Conservation (phyloP, 441 rosid genomes). For the Eutrema salsugineum region DNA sequence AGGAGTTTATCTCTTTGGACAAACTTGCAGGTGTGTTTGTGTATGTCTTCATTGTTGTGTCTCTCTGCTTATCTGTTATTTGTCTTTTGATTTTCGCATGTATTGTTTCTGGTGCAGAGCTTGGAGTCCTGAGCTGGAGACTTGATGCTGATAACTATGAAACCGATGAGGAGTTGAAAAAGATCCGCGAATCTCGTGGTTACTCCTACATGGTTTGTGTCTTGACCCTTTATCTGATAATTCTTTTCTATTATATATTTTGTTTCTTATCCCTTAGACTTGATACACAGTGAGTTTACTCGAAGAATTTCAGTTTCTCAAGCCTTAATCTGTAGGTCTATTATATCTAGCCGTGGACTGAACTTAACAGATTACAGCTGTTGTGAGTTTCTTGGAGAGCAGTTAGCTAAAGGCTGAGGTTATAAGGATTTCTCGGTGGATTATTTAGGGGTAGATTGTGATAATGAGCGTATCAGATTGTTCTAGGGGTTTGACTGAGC, state of each 20-base stretch:
- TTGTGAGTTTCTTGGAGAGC: not conserved
- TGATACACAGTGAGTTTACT: not conserved
- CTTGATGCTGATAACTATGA: constrained; percentile 89
- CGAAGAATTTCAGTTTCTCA: not conserved
- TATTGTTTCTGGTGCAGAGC: constrained; percentile 11
- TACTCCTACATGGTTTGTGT: constrained; percentile 78
- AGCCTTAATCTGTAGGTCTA: not conserved
- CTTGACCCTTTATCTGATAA: constrained; percentile 6
- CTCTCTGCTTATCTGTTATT: not conserved
- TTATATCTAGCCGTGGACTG: not conserved
- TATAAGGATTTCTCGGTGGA: not conserved
- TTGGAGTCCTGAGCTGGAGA: constrained; percentile 92
- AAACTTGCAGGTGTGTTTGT: constrained; percentile 54
- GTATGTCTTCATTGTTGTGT: not conserved
- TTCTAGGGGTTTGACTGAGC: no score
- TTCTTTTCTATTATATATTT: not conserved
- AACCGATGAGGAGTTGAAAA: constrained; percentile 76
- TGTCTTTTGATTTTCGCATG: constrained; percentile 11
- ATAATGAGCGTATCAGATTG: no score
- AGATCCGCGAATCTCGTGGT: constrained; percentile 76
- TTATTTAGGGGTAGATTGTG: not conserved
- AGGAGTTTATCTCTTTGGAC: constrained; percentile 69
- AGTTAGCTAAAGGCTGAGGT: not conserved
- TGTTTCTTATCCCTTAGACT: not conserved
- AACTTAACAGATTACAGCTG: not conserved